A percentile compares a stretch with the other conserved stretches of the same genome.
Evolutionary conservation across 2,329 filamentous ascomycete genomes (phyloP).

Genomic region (Camillea tinctor): DNA sequence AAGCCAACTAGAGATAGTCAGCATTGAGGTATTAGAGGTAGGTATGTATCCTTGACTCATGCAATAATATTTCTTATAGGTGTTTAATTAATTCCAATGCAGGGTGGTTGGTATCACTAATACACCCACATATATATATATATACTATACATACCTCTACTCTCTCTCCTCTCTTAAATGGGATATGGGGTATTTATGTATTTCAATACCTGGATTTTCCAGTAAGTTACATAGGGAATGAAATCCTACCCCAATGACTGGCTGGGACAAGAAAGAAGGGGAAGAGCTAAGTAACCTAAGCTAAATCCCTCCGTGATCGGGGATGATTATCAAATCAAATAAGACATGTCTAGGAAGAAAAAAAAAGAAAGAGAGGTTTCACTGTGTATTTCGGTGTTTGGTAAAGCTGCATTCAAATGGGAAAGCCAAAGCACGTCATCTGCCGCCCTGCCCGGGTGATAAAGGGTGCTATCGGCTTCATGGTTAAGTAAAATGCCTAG

Average conservation of each 20-base stretch:
- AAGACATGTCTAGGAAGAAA: background rate
- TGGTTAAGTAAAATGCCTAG: slow-evolving; percentile 6
- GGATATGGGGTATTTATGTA: background rate
- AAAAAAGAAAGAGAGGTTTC: background rate
- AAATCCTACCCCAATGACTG: no score
- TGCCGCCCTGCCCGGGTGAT: slow-evolving; percentile 9
- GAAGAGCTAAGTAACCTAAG: no score
- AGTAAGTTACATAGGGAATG: background rate
- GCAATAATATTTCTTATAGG: no score
- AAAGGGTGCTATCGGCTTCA: no score
- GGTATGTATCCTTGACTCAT: background rate
- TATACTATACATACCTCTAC: background rate
- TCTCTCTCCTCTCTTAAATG: no score
- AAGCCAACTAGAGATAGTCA: background rate
- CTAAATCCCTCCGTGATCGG: background rate
- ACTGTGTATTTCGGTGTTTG: background rate
- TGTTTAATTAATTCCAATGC: no score
- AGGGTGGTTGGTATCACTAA: no score
- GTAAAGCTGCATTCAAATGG: slow-evolving; percentile 2
- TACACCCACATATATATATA: no score
- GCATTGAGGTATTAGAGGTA: background rate
- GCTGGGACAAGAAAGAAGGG: no score
- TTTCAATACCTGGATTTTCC: background rate
- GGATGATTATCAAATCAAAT: background rate
- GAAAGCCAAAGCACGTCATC: slow-evolving; percentile 17